These are phyloP conservation scores for Verticillium alfalfae DNA, from an alignment of 2,329 filamentous ascomycete species.

Conservation along the genomic window DNA sequence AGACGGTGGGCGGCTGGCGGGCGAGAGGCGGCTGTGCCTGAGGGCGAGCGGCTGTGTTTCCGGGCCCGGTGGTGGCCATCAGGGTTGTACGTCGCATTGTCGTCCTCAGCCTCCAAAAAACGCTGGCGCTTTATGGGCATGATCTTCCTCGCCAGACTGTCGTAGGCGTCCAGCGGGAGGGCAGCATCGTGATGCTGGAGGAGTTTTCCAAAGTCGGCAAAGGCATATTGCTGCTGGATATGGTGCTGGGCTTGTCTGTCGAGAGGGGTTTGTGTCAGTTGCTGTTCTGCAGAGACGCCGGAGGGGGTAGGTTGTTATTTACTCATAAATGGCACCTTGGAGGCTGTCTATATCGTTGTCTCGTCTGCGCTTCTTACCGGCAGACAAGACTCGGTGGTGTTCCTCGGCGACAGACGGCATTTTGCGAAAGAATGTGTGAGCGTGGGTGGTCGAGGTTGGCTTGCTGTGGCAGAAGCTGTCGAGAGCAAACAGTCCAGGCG, in stretches of 20 bases:
- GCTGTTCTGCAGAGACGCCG: neutral
- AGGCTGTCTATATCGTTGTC: constrained; percentile 9
- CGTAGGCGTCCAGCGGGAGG: neutral
- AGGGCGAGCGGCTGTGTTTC: constrained; percentile 4
- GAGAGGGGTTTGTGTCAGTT: neutral
- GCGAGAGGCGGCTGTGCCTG: neutral
- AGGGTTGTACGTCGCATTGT: neutral
- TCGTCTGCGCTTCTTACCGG: constrained; percentile 11
- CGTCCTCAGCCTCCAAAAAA: neutral
- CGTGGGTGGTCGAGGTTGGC: neutral
- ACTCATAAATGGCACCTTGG: constrained; percentile 10
- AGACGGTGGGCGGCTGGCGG: constrained; percentile 6
- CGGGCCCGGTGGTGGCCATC: neutral
- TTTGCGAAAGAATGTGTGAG: neutral
- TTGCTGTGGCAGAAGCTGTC: neutral
- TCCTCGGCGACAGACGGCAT: constrained; percentile 13
- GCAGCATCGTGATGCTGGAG: neutral
- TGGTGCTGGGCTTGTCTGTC: neutral
- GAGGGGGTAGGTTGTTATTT: neutral
- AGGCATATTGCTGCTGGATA: neutral
- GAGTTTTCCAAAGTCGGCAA: neutral
- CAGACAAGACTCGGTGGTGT: constrained; percentile 8
- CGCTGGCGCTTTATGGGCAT: neutral
- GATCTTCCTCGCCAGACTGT: neutral
- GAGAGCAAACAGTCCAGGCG: neutral